These are phyloP conservation scores for Skeletonema grethae DNA, from an alignment of 108 stramenopile genomes.

Conservation along the genomic window DNA sequence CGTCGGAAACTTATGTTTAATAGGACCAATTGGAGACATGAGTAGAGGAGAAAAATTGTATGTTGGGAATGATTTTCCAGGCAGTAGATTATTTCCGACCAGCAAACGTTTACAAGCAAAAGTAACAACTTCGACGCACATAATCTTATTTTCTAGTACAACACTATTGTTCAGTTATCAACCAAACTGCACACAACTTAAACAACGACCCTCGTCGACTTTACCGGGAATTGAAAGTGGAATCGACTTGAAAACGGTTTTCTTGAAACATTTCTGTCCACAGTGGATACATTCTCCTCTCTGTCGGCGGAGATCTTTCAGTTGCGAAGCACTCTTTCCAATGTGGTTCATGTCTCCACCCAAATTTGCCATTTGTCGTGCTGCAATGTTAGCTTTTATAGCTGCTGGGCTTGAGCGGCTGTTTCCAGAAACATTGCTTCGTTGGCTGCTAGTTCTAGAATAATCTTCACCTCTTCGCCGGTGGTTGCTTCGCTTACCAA, in stretches of 20 bases:
- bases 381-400: not conserved
- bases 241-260: slow-evolving; percentile 16
- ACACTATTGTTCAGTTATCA: not conserved
- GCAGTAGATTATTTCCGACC: not conserved
- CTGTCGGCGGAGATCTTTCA: not conserved
- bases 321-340: not conserved
- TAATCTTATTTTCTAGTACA: not conserved
- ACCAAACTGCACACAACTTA: not conserved
- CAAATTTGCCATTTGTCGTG: slow-evolving; percentile 5
- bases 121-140: not conserved
- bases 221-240: slow-evolving; percentile 12
- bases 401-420: not conserved
- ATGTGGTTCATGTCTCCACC: slow-evolving; percentile 5
- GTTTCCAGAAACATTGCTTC: too few species aligned
- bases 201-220: slow-evolving; percentile 13
- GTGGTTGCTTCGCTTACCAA: not conserved
- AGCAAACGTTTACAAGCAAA: not conserved
- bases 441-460: not conserved
- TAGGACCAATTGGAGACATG: not conserved
- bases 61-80: not conserved
- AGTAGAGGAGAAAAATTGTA: not conserved
- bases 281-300: slow-evolving; percentile 8
- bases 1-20: not conserved
- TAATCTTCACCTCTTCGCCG: not conserved
- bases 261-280: slow-evolving; percentile 13